Evolutionary conservation across 2,329 filamentous ascomycete genomes (phyloP).

Genomic region (Diatrype stigma): DNA sequence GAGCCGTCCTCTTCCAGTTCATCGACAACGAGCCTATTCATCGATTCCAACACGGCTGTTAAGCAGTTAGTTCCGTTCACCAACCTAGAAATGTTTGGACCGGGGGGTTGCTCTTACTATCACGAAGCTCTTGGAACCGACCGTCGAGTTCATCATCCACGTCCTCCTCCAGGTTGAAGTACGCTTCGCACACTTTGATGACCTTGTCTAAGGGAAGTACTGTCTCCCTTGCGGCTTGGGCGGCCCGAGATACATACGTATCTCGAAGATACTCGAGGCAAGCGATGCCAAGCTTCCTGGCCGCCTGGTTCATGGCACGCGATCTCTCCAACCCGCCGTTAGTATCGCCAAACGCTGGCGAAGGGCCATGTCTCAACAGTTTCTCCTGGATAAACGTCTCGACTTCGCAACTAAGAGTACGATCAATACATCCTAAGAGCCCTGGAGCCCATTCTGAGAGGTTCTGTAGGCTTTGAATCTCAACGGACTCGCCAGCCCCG

Average conservation of each 20-base stretch:
- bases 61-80: conserved; percentile 11
- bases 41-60: conserved; percentile 39
- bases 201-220: conserved; percentile 39
- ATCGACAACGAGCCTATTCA: conserved; percentile 53
- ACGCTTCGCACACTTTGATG: conserved; percentile 37
- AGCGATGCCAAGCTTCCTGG: conserved; percentile 35
- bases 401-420: conserved; percentile 36
- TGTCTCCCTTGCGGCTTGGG: conserved; percentile 38
- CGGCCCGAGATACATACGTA: conserved; percentile 37
- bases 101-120: conserved; percentile 31
- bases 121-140: conserved; percentile 31
- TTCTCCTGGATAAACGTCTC: conserved; percentile 40
- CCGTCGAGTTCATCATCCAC: conserved; percentile 27
- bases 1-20: conserved; percentile 56
- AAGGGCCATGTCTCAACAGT: conserved; percentile 35
- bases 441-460: conserved; percentile 48
- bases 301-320: conserved; percentile 31
- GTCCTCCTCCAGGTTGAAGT: conserved; percentile 33
- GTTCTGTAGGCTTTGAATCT: conserved; percentile 26
- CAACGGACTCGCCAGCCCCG: conserved; percentile 22
- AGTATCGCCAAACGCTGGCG: conserved; percentile 23
- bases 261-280: conserved; percentile 46
- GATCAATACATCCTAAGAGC: conserved; percentile 44
- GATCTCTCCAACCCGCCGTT: conserved; percentile 28
- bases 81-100: neutral